phyloP scores from a whole-genome alignment of 768 basidiomycete genomes.

The Mrakia frigida region DNA sequence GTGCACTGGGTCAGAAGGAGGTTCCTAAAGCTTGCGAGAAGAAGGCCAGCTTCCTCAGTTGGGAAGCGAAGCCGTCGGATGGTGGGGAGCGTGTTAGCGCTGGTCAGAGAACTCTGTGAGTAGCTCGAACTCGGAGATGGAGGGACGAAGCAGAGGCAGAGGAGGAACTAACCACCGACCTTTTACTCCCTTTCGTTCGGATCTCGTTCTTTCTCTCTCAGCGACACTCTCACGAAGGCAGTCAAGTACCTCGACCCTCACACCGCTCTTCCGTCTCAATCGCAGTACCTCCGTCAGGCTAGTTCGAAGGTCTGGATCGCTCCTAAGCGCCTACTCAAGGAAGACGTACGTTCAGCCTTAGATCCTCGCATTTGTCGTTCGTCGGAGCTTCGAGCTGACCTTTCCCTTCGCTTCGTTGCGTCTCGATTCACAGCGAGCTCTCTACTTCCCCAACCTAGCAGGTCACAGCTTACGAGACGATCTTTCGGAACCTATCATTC shows the following conservation, averaged over 20 bases:
- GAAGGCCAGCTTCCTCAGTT: not conserved
- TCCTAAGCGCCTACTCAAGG: conserved; percentile 5
- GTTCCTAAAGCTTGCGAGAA: not conserved
- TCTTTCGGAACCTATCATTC: not conserved
- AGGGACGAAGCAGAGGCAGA: too few relatives aligned
- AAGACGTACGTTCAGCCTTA: not conserved
- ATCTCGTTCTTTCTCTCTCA: not conserved
- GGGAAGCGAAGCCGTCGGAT: not conserved
- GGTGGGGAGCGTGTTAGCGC: not conserved
- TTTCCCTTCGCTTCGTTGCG: not conserved
- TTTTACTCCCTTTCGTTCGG: not conserved
- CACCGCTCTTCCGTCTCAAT: not conserved
- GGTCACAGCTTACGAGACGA: not conserved
- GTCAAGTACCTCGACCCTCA: not conserved
- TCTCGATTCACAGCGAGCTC: not conserved
- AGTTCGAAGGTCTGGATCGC: conserved; percentile 22
- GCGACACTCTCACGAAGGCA: not conserved
- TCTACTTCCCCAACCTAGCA: conserved; percentile 19
- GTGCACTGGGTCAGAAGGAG: not conserved
- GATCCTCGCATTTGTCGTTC: not conserved
- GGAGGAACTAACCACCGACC: too few relatives aligned
- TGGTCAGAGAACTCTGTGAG: not conserved
- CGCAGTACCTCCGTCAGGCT: not conserved
- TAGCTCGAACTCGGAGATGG: not conserved
- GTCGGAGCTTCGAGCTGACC: not conserved